A percentile compares a stretch with the other conserved stretches of the same genome.
Conservation (phyloP, 1,139 yeast genomes). For the Yamadazyma buinensis region DNA sequence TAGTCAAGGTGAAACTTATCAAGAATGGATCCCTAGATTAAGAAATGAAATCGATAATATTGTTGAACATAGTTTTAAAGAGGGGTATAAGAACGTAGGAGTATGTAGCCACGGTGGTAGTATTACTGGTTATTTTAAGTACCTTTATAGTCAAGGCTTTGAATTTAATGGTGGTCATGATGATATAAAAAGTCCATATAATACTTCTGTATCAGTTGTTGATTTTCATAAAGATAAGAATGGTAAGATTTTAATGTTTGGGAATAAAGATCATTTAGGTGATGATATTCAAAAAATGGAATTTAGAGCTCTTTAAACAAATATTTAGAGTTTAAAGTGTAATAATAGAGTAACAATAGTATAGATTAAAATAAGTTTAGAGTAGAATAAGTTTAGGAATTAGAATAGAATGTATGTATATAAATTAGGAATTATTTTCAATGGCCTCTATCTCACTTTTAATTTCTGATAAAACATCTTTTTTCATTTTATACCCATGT, state of each 20-base stretch:
- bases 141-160: constrained; percentile 38
- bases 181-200: constrained; percentile 60
- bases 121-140: constrained; percentile 55
- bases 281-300: constrained; percentile 35
- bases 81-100: constrained; percentile 46
- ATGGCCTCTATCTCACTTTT: constrained; percentile 8
- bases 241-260: constrained; percentile 50
- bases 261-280: constrained; percentile 64
- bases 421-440: no score
- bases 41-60: constrained; percentile 44
- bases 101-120: constrained; percentile 88
- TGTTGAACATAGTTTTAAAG: constrained; percentile 30
- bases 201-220: constrained; percentile 67
- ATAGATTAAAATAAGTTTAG: no score
- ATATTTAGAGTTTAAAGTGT: no score
- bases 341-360: no score
- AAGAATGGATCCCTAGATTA: constrained; percentile 48
- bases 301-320: background rate
- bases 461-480: constrained; percentile 57
- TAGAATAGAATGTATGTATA: no score
- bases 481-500: constrained; percentile 72
- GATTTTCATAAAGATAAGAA: constrained; percentile 43
- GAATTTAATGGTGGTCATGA: constrained; percentile 30
- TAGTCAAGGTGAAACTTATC: constrained; percentile 51
- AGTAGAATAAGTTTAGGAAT: no score